These are phyloP conservation scores for Blastobotrys malaysiensis DNA, from an alignment of 1,139 yeast genomes.

Conservation along the genomic window DNA sequence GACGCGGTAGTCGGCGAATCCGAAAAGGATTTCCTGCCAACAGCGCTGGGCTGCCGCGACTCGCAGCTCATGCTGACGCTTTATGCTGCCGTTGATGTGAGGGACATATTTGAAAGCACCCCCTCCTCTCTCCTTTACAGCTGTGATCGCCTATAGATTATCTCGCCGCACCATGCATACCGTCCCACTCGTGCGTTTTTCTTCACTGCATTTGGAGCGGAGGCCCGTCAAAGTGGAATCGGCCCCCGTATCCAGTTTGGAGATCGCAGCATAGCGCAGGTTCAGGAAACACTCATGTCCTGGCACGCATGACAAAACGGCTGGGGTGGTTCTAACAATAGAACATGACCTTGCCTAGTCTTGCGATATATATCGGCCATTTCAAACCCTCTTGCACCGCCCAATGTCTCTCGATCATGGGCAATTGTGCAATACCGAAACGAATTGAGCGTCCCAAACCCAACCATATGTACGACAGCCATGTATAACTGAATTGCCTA, in stretches of 20 bases:
- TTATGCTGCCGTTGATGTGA: background rate
- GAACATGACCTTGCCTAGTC: background rate
- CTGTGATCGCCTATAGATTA: background rate
- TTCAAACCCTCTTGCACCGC: background rate
- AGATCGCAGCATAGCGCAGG: background rate
- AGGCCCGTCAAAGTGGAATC: background rate
- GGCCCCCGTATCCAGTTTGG: background rate
- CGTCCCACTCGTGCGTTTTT: background rate
- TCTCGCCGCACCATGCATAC: background rate
- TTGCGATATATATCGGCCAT: background rate
- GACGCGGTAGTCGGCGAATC: background rate
- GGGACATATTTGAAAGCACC: background rate
- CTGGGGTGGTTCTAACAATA: background rate
- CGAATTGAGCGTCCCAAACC: background rate
- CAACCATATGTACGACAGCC: background rate
- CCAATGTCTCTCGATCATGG: background rate
- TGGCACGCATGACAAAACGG: background rate
- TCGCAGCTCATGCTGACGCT: slow-evolving; percentile 1
- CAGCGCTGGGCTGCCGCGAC: background rate
- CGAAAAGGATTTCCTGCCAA: background rate
- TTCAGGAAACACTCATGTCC: background rate
- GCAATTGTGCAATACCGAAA: background rate
- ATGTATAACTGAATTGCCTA: background rate
- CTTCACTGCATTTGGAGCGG: background rate
- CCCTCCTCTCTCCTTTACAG: background rate